Percentiles rank a stretch among this genome's conserved stretches.
Conservation (phyloP, 768 basidiomycete genomes). For the Suillus subalutaceus region DNA sequence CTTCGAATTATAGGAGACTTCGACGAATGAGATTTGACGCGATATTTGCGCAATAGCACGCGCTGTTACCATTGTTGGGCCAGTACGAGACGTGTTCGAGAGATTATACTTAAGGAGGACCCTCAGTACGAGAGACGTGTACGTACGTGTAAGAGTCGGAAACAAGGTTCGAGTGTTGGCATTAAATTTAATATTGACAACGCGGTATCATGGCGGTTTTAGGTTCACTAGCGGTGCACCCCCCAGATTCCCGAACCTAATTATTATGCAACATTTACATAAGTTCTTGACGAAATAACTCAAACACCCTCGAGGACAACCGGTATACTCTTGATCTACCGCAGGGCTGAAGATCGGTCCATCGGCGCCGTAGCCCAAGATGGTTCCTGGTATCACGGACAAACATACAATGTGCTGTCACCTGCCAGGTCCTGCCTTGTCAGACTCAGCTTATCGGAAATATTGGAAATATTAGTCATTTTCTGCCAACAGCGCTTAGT, state of each 20-base stretch:
- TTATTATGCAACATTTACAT: too few species aligned
- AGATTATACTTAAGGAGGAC: too few species aligned
- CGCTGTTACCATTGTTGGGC: not conserved
- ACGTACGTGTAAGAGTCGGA: too few species aligned
- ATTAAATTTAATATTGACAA: not conserved
- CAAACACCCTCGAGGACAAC: too few species aligned
- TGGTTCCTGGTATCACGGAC: constrained; percentile 1
- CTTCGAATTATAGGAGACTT: not conserved
- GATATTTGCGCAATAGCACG: not conserved
- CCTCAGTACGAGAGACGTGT: too few species aligned
- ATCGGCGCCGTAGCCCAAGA: not conserved
- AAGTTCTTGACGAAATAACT: too few species aligned
- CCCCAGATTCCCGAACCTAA: too few species aligned
- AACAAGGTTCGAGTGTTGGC: too few species aligned
- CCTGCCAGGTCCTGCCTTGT: not conserved
- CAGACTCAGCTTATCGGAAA: not conserved
- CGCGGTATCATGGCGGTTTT: not conserved
- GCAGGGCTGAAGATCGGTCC: not conserved
- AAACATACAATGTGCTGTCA: constrained; percentile 2
- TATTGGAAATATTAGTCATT: constrained; percentile 15
- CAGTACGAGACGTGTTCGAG: too few species aligned
- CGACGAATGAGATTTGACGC: not conserved
- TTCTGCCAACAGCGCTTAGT: constrained; percentile 4
- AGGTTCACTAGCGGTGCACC: too few species aligned
- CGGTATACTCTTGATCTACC: not conserved